phyloP scores from a whole-genome alignment of 2,329 filamentous ascomycete species.

The Hypoxylon sp. region DNA sequence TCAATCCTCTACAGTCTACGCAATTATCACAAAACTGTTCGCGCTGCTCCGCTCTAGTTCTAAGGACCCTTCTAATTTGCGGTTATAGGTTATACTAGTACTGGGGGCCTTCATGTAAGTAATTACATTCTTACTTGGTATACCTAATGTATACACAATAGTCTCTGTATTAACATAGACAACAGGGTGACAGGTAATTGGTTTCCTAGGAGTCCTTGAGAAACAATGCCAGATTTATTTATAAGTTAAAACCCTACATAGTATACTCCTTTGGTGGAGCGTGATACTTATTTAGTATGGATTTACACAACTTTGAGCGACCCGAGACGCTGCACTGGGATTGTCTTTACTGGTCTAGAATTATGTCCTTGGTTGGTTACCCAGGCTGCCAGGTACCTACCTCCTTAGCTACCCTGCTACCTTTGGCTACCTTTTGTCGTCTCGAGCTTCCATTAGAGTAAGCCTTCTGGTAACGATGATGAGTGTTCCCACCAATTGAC shows the following conservation, averaged over 20 bases:
- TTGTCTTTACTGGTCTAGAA: constrained; percentile 31
- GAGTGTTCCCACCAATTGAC: constrained; percentile 10
- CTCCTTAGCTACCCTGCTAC: neutral
- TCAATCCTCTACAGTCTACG: neutral
- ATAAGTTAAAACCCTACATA: no score
- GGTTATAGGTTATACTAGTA: neutral
- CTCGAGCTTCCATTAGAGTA: constrained; percentile 11
- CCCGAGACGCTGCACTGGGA: constrained; percentile 45
- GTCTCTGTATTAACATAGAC: no score
- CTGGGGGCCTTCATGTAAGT: neutral
- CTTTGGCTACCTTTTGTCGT: constrained; percentile 12
- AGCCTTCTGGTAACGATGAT: neutral
- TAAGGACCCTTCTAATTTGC: neutral
- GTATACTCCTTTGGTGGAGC: constrained; percentile 22
- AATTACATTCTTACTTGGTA: neutral
- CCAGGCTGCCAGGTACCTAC: no score
- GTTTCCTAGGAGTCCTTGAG: no score
- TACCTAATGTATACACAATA: no score
- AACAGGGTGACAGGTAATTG: no score
- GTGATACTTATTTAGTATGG: constrained; percentile 8
- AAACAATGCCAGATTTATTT: no score
- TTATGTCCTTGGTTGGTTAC: neutral
- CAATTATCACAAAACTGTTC: constrained; percentile 17
- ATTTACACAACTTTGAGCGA: constrained; percentile 30
- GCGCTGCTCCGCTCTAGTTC: constrained; percentile 19